phyloP scores from a whole-genome alignment of 306 rosid genomes.

The Prunus mongolica region DNA sequence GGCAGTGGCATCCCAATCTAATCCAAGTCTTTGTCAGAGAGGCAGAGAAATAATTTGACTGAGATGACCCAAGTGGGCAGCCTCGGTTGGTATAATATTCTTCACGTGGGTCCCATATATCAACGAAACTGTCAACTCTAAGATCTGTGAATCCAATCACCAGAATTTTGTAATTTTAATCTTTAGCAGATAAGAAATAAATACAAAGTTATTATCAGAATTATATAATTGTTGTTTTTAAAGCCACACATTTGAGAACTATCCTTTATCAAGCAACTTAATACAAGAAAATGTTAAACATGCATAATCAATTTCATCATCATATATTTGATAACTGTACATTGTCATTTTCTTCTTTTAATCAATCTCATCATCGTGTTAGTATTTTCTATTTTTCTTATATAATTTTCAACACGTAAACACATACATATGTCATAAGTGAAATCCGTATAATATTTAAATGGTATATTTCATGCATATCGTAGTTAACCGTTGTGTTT shows the following conservation, averaged over 20 bases:
- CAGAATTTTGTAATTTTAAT: not conserved
- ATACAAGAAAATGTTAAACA: not conserved
- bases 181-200: not conserved
- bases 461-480: too few relatives aligned
- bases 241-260: not conserved
- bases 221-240: not conserved
- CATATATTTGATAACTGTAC: too few relatives aligned
- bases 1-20: conserved; percentile 14
- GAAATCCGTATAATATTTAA: too few relatives aligned
- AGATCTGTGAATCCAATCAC: not conserved
- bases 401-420: too few relatives aligned
- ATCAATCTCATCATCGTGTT: too few relatives aligned
- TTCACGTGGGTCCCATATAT: conserved; percentile 14
- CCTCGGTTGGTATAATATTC: conserved; percentile 27
- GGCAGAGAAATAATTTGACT: conserved; percentile 32
- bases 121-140: conserved; percentile 3
- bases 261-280: not conserved
- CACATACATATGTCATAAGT: too few relatives aligned
- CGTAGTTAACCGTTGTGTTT: too few relatives aligned
- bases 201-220: not conserved
- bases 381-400: too few relatives aligned
- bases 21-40: conserved; percentile 12
- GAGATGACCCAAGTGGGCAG: conserved; percentile 9
- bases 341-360: too few relatives aligned
- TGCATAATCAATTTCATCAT: too few relatives aligned